Evolutionary conservation across 2,329 filamentous ascomycete species (phyloP), one percentile per base, ranked within the genome.

Genomic region (Emergomyces africanus): DNA sequence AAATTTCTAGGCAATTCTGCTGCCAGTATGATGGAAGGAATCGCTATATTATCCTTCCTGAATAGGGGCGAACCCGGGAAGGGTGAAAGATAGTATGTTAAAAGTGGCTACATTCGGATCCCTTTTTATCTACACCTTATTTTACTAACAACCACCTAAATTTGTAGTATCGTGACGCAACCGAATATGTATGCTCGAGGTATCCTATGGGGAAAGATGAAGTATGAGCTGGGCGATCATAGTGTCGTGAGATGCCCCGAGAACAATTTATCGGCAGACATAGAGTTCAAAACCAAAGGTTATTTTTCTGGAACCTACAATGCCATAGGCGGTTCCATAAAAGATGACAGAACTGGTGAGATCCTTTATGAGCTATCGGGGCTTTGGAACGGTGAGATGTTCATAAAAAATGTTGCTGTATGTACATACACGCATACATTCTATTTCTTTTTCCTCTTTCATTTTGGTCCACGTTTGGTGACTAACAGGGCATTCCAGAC

Each of bases 121-220:
- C n/a, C n/a, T n/a, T 12, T 2, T 6, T 54, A 42, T 10, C 23
- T 30, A 44, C 30, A 20, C 15, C 57, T 67, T 62, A 33, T 18
- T 10, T 41, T 42, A 48, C 46, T 35, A 57, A 23, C 14, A 10
- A 39, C 15, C 23, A 23, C n/a, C 35, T 51, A 35, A 55, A 48
- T 15, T 35, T 58, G 18, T 66, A 95, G 89, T 74, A 89, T 95
- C 68, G 76, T 97, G 57, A 97, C 94, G 4, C 94, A 99, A 70
- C 94, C 94, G 20, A 99, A 99, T 77, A 99, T 99, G 90, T 99
- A 99, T 72, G 94, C 92, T 25, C 84, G 94, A 62, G 92, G 94
- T 41, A 97, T 99, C 61, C 79, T 99, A 9, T 96, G 99, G 68
- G 94, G 94, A 54, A 97, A 96, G 74, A 97, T 99, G 94, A 97